Base-by-base conservation (phyloP, 2,329 filamentous ascomycete genomes). In the Pseudopyricularia cyperi region DNA sequence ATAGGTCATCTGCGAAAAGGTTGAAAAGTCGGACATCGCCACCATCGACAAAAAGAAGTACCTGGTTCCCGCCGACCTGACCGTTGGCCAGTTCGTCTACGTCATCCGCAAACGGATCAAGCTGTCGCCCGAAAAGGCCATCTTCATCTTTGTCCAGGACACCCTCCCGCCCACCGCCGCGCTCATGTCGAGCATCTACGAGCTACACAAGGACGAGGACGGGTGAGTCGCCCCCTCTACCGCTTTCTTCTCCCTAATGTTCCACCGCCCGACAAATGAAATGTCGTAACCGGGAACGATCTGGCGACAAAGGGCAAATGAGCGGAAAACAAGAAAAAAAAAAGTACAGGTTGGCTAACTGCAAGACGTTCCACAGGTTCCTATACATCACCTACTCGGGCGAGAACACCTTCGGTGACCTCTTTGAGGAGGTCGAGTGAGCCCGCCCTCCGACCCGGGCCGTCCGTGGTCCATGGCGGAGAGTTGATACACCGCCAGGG, bases 11-110 rank as follows among this genome's bases (percentile, higher is more conserved):
- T 98, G 93, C 78, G 93, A 97, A 73, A 97, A 97, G 78, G 91
- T 97, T 61, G 93, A 98, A 75, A 97, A 96, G 76, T 94, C 87
- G 56, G 93, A 98, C 68, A 98, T 98, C 63, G 93, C 93, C 55
- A 97, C 93, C 60, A 98, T 98, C 79, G 93, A 98, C 75, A 98
- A 98, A 85, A 98, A 98, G 83, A 98, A 98, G 77, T 98, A 98
- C 67, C 81, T 98, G 48, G 93, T 98, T 28, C 93, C 93, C 14
- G 89, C 93, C 61, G 93, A 98, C 67, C 82, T 98, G 66, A 98
- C 93, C 57, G 93, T 98, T 57, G 93, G 93, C 63, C 93, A 98
- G 83, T 68, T 98, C 68, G 93, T 98, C 74, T 98, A 98, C 72
- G 93, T 98, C 59, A 98, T 98, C 73, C 89, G 93, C 70, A 98